phyloP scores from a whole-genome alignment of 257 asterid genomes.

The Scutellaria minor region DNA sequence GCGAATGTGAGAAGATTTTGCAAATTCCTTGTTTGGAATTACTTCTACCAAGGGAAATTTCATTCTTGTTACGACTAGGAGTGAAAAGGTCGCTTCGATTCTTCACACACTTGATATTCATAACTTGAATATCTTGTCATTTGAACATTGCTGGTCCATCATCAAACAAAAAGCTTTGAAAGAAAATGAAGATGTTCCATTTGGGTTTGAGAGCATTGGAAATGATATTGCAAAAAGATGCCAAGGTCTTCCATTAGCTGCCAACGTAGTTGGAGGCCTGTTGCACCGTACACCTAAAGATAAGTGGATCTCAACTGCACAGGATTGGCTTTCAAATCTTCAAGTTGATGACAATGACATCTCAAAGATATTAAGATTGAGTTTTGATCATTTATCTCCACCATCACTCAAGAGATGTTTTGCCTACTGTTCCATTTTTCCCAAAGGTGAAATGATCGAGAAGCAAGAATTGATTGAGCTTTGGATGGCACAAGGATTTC shows the following conservation, averaged over 20 bases:
- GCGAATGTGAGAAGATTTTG: no score
- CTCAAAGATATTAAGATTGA: constrained; percentile 26
- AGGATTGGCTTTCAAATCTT: neutral
- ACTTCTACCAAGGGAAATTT: constrained; percentile 17
- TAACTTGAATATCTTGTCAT: constrained; percentile 23
- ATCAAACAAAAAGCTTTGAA: constrained; percentile 29
- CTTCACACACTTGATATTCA: constrained; percentile 1
- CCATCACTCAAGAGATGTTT: constrained; percentile 40
- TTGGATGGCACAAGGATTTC: neutral
- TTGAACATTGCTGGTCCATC: constrained; percentile 21
- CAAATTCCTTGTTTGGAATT: neutral
- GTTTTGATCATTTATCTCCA: constrained; percentile 23
- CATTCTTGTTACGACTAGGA: constrained; percentile 32
- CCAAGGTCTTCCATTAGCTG: constrained; percentile 45
- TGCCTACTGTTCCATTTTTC: constrained; percentile 36
- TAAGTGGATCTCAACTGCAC: constrained; percentile 29
- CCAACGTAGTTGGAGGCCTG: constrained; percentile 41
- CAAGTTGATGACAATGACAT: neutral
- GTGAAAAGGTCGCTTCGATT: neutral
- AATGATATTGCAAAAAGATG: constrained; percentile 34
- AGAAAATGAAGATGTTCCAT: no score
- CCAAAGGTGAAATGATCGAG: neutral
- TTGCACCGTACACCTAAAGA: constrained; percentile 17
- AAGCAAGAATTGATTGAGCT: no score
- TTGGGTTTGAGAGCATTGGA: constrained; percentile 6